phyloP scores from a whole-genome alignment of 495 filamentous ascomycete genomes.

The Podospora pseudoanserina region DNA sequence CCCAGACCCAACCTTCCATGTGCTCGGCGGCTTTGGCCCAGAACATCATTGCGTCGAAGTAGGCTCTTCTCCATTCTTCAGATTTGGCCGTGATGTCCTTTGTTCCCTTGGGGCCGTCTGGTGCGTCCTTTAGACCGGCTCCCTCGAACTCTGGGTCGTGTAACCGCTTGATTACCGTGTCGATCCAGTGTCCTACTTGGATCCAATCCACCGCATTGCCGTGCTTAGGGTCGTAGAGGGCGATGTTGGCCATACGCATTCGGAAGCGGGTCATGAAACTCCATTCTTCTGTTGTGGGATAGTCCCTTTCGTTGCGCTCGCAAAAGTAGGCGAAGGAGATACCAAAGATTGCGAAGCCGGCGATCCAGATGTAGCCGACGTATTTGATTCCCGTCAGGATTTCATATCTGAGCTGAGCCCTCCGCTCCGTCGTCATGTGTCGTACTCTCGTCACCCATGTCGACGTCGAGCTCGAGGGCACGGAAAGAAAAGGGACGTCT shows the following conservation, averaged over 20 bases:
- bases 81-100: constrained; percentile 69
- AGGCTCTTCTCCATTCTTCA: constrained; percentile 77
- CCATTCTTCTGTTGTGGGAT: constrained; percentile 76
- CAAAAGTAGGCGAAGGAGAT: constrained; percentile 58
- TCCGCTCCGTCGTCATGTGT: constrained; percentile 71
- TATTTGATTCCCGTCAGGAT: constrained; percentile 59
- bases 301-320: constrained; percentile 68
- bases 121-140: constrained; percentile 50
- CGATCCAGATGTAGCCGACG: constrained; percentile 53
- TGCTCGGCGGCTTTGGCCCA: constrained; percentile 72
- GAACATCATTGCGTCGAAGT: constrained; percentile 74
- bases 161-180: constrained; percentile 54
- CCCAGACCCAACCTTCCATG: constrained; percentile 69
- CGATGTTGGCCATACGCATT: constrained; percentile 56
- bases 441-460: constrained; percentile 54
- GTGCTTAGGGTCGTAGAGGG: constrained; percentile 52
- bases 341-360: constrained; percentile 49
- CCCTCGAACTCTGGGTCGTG: constrained; percentile 67
- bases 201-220: constrained; percentile 61
- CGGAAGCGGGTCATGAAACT: constrained; percentile 56
- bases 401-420: constrained; percentile 62
- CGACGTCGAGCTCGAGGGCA: constrained; percentile 32
- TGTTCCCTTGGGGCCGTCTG: constrained; percentile 27
- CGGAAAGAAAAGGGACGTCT: constrained; percentile 71
- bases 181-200: constrained; percentile 51